Evolutionary conservation across 345 rosid genomes (phyloP).

Genomic region (Carallia pectinifolia): DNA sequence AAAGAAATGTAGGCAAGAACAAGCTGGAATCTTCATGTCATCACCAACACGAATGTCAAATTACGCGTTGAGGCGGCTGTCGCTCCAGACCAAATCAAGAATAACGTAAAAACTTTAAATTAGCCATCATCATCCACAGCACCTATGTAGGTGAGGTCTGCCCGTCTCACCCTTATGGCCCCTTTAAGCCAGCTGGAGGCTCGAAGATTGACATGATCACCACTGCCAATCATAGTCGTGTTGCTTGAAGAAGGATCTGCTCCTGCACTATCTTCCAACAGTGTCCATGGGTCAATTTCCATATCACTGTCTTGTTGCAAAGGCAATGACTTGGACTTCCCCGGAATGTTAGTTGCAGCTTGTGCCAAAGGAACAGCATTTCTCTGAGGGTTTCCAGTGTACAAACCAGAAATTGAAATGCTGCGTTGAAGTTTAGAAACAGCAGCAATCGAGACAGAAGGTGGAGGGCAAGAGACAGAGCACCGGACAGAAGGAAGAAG

Average conservation of each 20-base stretch:
- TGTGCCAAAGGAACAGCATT: constrained; percentile 41
- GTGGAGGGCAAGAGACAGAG: constrained; percentile 67
- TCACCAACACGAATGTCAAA: constrained; percentile 9
- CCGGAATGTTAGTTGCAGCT: constrained; percentile 34
- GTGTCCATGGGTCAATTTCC: constrained; percentile 91
- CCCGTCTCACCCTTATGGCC: constrained; percentile 77
- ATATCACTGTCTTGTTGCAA: constrained; percentile 52
- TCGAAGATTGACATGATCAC: constrained; percentile 71
- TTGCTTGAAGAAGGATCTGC: constrained; percentile 56
- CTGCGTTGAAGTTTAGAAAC: constrained; percentile 60
- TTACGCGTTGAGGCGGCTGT: constrained; percentile 33
- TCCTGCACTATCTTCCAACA: constrained; percentile 89
- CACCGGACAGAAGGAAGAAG: constrained; percentile 59
- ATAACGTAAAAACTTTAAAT: constrained; percentile 30
- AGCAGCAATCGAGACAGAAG: constrained; percentile 59
- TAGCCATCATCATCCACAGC: constrained; percentile 89
- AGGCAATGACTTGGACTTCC: constrained; percentile 54
- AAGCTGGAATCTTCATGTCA: constrained; percentile 22
- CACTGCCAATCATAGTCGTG: constrained; percentile 43
- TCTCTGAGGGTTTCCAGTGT: constrained; percentile 47
- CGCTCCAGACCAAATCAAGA: constrained; percentile 33
- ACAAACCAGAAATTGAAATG: constrained; percentile 36
- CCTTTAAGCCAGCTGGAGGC: constrained; percentile 93
- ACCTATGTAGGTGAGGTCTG: constrained; percentile 79
- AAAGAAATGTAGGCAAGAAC: constrained; percentile 17